Base-by-base conservation (phyloP, 2,329 filamentous ascomycete genomes). In the Fusarium sp. region DNA sequence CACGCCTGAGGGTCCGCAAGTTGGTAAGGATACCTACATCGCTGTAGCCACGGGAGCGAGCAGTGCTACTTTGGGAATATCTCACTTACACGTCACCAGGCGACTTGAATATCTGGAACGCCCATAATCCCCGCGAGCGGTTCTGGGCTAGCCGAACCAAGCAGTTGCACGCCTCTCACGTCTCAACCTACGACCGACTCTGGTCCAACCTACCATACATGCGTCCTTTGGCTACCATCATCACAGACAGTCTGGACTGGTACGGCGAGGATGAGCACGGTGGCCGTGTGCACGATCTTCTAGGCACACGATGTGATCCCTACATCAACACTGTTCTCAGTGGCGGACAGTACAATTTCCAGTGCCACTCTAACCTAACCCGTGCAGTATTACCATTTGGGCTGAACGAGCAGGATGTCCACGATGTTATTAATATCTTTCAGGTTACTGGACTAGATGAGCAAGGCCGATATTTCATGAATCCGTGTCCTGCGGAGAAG, bases 361-460 rank as follows among this genome's bases (percentile, higher is more conserved):
- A 96, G 76, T 96, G 93, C 77, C 92, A 95, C 74, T 93, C 90
- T 3, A 96, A 96, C 76, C 84, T 96, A 13, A 88, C 87, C 2
- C 87, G 93, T 6, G 91, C 93, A 0, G 87, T 96, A 4, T 65
- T 89, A 2, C 89, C 90, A 0, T 89, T 83, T 63, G 91, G 92
- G 0, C 77, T 96, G 41, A 84, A 82, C 7, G 93, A 96, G 78
- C 82, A 83, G 30, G 92, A 96, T 74, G 88, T 96, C 2, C 93
- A 96, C 73, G 92, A 96, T 76, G 92, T 96, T 1, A 83, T 96
- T 54, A 96, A 96, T 74, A 83, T 96, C 5, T 96, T 96, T 75
- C 93, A 96, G 77, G 92, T 94, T 8, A 96, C 93, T 0, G 92
- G 92, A 0, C 76, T 96, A 46, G 90, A 96, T 72, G 82, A 86